These are phyloP conservation scores for Stylonectria norvegica DNA, from an alignment of 2,329 filamentous ascomycete genomes.

Conservation along the genomic window DNA sequence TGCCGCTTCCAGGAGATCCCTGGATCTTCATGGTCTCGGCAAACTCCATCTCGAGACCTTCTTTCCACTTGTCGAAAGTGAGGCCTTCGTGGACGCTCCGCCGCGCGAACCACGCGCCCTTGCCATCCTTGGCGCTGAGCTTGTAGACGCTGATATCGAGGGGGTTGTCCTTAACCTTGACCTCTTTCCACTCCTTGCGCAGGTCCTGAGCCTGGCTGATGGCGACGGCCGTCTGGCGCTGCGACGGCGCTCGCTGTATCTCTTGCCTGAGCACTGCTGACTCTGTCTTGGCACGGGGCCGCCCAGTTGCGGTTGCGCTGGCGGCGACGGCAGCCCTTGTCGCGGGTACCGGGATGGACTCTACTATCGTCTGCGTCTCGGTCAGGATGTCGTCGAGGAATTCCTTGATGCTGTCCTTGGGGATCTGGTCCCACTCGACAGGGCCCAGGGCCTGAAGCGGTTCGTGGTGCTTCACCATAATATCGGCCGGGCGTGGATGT, in stretches of 20 bases:
- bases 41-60: slow-evolving; percentile 75
- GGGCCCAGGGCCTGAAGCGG: slow-evolving; percentile 56
- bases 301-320: slow-evolving; percentile 38
- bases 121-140: slow-evolving; percentile 71
- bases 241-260: slow-evolving; percentile 45
- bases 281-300: slow-evolving; percentile 54
- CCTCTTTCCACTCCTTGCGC: slow-evolving; percentile 83
- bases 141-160: slow-evolving; percentile 77
- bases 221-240: slow-evolving; percentile 42
- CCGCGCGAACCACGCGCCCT: slow-evolving; percentile 86
- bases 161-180: slow-evolving; percentile 76
- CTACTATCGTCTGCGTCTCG: slow-evolving; percentile 66
- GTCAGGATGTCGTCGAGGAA: slow-evolving; percentile 60
- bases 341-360: slow-evolving; percentile 62
- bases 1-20: slow-evolving; percentile 66
- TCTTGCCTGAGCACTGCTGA: slow-evolving; percentile 50
- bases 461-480: slow-evolving; percentile 57
- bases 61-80: slow-evolving; percentile 73
- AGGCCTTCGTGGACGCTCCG: slow-evolving; percentile 78
- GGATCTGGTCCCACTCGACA: slow-evolving; percentile 48
- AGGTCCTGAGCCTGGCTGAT: slow-evolving; percentile 52
- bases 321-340: slow-evolving; percentile 39
- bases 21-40: slow-evolving; percentile 69
- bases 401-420: slow-evolving; percentile 46
- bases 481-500: background rate